phyloP scores from a whole-genome alignment of 192 early-diverging fungal genomes.

The Podila minutissima region DNA sequence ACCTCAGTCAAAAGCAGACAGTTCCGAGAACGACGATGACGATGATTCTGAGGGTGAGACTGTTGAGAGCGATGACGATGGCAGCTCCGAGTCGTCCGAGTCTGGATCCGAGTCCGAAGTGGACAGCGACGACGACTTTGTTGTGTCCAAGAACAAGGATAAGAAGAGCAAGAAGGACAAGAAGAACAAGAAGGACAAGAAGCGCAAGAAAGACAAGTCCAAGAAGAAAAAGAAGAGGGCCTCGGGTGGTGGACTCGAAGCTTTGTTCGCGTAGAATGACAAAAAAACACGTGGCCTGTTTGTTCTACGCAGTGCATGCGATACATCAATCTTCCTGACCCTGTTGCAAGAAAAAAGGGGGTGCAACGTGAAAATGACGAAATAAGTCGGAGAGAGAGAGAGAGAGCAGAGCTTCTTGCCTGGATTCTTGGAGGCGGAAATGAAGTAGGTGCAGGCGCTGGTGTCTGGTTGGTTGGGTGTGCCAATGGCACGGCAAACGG shows the following conservation, averaged over 20 bases:
- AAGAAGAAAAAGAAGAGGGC: not conserved
- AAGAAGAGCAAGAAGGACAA: not conserved
- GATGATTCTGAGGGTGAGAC: not conserved
- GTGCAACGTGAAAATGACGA: too few relatives aligned
- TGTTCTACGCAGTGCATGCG: too few relatives aligned
- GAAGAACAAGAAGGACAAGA: not conserved
- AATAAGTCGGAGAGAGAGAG: too few relatives aligned
- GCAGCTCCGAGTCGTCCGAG: not conserved
- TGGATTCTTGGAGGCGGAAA: too few relatives aligned
- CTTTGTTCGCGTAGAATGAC: not conserved
- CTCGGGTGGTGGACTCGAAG: not conserved
- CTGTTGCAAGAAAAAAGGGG: too few relatives aligned
- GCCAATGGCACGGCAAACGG: too few relatives aligned
- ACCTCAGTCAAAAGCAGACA: not conserved
- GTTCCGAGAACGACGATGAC: not conserved
- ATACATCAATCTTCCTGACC: too few relatives aligned
- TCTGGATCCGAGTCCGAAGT: not conserved
- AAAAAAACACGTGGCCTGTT: not conserved
- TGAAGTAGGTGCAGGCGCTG: too few relatives aligned
- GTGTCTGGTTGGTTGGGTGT: too few relatives aligned
- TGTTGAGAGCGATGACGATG: not conserved
- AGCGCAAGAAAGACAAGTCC: not conserved
- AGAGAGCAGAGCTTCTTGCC: too few relatives aligned
- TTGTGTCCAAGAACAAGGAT: not conserved
- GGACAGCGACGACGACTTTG: conserved; percentile 1